Evolutionary conservation across 768 basidiomycete genomes (phyloP), one percentile per base, ranked within the genome.

Genomic region (Grammothele lineata): DNA sequence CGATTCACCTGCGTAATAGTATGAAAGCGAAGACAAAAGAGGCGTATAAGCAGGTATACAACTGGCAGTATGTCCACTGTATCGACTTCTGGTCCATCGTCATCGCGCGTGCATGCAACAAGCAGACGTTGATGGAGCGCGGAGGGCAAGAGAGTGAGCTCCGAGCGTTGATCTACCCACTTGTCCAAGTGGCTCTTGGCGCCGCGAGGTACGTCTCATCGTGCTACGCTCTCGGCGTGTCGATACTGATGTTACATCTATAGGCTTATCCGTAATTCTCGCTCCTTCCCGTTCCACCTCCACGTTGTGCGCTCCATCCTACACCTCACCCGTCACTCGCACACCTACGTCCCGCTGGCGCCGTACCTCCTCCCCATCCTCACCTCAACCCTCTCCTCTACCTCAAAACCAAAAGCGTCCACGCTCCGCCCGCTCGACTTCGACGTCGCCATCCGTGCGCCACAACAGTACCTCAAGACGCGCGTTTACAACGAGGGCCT

Each of bases 1-100:
- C 95, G 2, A 86, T 98, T 44, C 90, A 91, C 60, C 73, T 99
- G 33, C 73, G 96, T 44, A 90, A 87, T 58, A 90, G 89, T 64
- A 90, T 92, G 81, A 93, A 94, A 67, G 73, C 83, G 33, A 85
- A 86, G 62, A 85, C 81, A 23, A 92, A 92, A 85, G 93, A 98
- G 56, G 83, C 91, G 8, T 94, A 87, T 69, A 86, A 85, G 64
- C 85, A 87, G 57, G 95, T 99, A 18, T 96, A 99, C 69, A 99
- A 97, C 68, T 99, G 96, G 96, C 96, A 97, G 69, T 97, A 86
- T 56, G 87, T 85, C 2, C 96, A 99, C 64, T 90, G 83, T 48
- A 72, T 99, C 54, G 96, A 99, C 70, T 98, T 98, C 60, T 99
- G 96, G 96, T 78, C 81, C 33, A 75, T 90, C 34, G 92, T 97